Base-by-base conservation (phyloP, 2,329 filamentous ascomycete species). In the Fusarium pseudonygamai region DNA sequence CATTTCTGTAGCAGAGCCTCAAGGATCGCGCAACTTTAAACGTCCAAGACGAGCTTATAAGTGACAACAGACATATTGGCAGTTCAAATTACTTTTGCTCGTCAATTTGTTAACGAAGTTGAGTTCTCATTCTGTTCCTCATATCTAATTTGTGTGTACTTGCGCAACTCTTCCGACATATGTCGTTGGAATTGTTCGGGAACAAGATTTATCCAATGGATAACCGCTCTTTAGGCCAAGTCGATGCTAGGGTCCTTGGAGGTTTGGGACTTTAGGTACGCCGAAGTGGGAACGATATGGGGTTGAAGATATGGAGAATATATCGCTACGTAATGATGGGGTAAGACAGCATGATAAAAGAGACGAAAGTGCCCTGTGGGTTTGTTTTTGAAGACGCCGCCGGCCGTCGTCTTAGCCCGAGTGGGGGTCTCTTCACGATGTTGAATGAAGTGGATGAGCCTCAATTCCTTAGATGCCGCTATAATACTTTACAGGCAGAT, bases 301-400 rank as follows among this genome's bases (percentile, higher is more conserved):
- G 59, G 53, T 34, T 45, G 28, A 20, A 40, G 28, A 69, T 49
- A 60, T 28, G 36, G 60, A 63, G 58, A 40, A 68, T 26, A 63
- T 57, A 50, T 42, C 45, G 57, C 64, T 76, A 76, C 74, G 69
- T 76, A 73, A 75, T 75, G 66, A 76, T 75, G 69, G 72, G 66
- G 69, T 65, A 65, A 76, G 68, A 71, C 50, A 53, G 32, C 63
- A 64, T 66, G 69, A 71, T 66, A 69, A 70, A 53, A 60, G 61
- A 75, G 50, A 37, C 60, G 39, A 65, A 53, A 58, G 69, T 71
- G 62, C 52, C 22, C 56, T 65, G 30, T 40, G 58, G 58, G 47
- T 56, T 57, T 56, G 47, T 40, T 16, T 12, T 43, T 39, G 9
- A 59, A 11, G 36, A 40, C 58, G 43, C 57, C 34, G 43, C 24